Base-by-base conservation (phyloP, 2,329 filamentous ascomycete species). In the Epichloe bromicola region DNA sequence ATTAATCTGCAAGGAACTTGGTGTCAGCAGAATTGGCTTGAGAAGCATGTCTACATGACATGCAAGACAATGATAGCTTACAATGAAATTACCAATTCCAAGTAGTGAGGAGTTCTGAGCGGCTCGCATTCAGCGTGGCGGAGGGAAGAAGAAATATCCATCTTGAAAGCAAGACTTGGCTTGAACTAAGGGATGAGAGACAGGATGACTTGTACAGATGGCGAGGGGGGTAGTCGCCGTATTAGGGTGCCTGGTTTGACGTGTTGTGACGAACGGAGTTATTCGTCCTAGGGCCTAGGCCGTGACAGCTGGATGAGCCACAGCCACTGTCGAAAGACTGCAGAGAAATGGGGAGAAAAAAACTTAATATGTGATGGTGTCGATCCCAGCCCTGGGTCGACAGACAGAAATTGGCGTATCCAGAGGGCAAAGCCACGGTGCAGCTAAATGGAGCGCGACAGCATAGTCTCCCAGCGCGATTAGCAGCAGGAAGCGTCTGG, bases 21-120 rank as follows among this genome's bases (percentile, higher is more conserved):
- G 20, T 33, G 41, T 53, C 44, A 43, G 44, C 17, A 45, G 40
- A 34, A 44, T 44, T 39, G 47, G 26, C 51, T 15, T 34, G 11
- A 4, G 4, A 15, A 23, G n/a, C 7, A 20, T 20, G 34, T 5
- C 7, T 26, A 40, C 14, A 39, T 7, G 11, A 40, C 14, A 39
- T 7, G 11, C 36, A 33, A n/a, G 38, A 33, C 40, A n/a, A 17
- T 26, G 11, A 39, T 20, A 19, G 37, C 53, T 60, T 62, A 80
- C 77, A 79, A 75, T 38, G 77, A 80, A 43, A 79, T 65, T 54
- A 74, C 70, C 55, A 80, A 69, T 60, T 78, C 78, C 52, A 76
- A 66, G 59, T 77, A 74, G 51, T 73, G 73, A 15, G 76, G 74
- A 54, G 73, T 65, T 54, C 73, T 72, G 53, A 80, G 72, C 55